A percentile compares a stretch with the other conserved stretches of the same genome.
Conservation (phyloP, 1,284 basidiomycete genomes). For the Heterobasidion parviporum region DNA sequence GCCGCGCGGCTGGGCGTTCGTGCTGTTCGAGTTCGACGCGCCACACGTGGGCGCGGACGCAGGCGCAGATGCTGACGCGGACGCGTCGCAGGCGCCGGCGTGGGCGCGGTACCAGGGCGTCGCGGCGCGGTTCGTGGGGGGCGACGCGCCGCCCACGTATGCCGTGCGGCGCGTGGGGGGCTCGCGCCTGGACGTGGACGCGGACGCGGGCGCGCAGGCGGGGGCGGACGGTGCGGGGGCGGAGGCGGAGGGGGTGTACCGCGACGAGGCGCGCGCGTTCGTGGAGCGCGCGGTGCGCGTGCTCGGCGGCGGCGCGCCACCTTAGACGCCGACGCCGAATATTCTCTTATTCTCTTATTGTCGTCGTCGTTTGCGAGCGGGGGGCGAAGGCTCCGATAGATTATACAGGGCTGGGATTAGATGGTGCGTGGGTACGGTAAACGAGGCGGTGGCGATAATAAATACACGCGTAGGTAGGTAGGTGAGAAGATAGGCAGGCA, state of each 20-base stretch:
- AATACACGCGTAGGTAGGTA: no score
- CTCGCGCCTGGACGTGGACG: background rate
- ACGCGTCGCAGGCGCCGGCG: no score
- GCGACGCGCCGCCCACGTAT: conserved; percentile 4
- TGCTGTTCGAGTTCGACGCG: conserved; percentile 41
- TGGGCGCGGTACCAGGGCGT: conserved; percentile 65
- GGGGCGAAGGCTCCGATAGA: no score
- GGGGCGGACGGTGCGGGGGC: background rate
- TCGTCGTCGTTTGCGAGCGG: no score
- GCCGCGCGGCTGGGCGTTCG: conserved; percentile 61
- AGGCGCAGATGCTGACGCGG: conserved; percentile 25
- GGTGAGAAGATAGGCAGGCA: no score
- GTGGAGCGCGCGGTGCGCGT: background rate
- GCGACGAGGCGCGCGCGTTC: background rate
- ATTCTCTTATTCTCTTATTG: no score
- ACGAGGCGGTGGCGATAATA: no score
- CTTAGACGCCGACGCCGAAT: no score
- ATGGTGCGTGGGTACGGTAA: no score
- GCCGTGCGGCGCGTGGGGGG: conserved; percentile 1
- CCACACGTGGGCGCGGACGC: background rate
- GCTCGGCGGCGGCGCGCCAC: no score
- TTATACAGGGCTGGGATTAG: no score
- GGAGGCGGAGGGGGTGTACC: background rate
- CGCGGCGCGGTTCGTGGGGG: conserved; percentile 40
- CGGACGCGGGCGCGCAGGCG: conserved; percentile 7